These are phyloP conservation scores for Sanchytrium tribonematis DNA, from an alignment of 371 early-diverging fungal species.

Conservation along the genomic window DNA sequence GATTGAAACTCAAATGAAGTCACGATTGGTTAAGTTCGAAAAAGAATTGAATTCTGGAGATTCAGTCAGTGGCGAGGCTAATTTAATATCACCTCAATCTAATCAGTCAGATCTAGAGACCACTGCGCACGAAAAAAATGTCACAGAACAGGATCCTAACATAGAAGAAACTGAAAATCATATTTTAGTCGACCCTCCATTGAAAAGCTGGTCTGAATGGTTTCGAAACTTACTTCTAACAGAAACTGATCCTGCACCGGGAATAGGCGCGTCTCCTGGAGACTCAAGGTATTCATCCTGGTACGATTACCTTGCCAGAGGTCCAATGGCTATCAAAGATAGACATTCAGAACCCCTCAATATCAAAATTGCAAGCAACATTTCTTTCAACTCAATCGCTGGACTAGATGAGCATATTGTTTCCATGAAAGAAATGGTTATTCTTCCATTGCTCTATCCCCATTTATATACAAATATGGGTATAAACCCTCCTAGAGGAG, in stretches of 20 bases:
- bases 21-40: neutral
- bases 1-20: neutral
- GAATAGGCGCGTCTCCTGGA: neutral
- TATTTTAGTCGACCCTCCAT: too few species aligned
- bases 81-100: too few species aligned
- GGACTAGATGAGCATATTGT: constrained; percentile 13
- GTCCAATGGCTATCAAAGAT: constrained; percentile 6
- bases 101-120: too few species aligned
- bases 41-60: too few species aligned
- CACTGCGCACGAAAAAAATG: neutral
- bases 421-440: constrained; percentile 35
- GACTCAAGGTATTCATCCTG: neutral
- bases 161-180: too few species aligned
- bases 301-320: neutral
- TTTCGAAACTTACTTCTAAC: neutral
- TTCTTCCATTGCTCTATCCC: constrained; percentile 51
- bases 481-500: constrained; percentile 30
- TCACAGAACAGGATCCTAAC: neutral
- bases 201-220: neutral
- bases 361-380: constrained; percentile 1
- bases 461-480: constrained; percentile 29
- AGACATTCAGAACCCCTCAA: constrained; percentile 5
- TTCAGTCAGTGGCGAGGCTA: too few species aligned
- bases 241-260: neutral
- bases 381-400: constrained; percentile 15